Base-by-base conservation (phyloP, 1,284 basidiomycete species). In the Boletellus sp. region DNA sequence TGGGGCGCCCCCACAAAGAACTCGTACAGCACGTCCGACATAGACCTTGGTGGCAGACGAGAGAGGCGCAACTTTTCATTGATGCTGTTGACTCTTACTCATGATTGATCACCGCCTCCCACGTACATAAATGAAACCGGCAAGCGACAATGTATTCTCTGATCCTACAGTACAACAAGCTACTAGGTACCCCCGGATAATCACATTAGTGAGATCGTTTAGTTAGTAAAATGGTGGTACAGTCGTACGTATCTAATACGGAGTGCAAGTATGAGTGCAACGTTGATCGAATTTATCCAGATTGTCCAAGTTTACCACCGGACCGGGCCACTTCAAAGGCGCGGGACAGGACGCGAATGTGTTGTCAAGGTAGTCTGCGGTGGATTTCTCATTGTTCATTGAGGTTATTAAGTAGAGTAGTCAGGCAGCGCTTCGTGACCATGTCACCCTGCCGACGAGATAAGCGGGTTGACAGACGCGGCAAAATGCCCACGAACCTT, bases 361-460 rank as follows among this genome's bases (percentile, higher is more conserved):
- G 44, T 12, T 22, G 49, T 21, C 32, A 40, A 39, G 30, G 37
- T 18, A 19, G 18, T 36, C 30, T 15, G 8, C 26, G 11, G 33
- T 16, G 21, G 15, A 16, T 10, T 32, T 26, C 18, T 70, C 49
- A 73, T 60, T 75, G 78, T 66, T 89, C 86, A 57, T 83, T 86
- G 58, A 99, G 81, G 70, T 99, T 98, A 71, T 92, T 89, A 58
- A 99, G 81, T 39, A 99, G 80, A 24, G 94, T 98, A 30, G 93
- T 93, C 56, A 99, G 80, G 73, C 96, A 99, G 62, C 94, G 85
- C 74, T 96, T 96, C 33, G 93, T 96, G 58, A 96, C 93, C 83
- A 95, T 91, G 66, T 97, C 94, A 47, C 93, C 93, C 86, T 93
- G 65, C 16, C 33, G 42, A 44, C 18, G 12, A 33, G 3, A 45